Evolutionary conservation across 2,329 filamentous ascomycete genomes (phyloP), one percentile per base, ranked within the genome.

Genomic region (Hypoxylon sp.): DNA sequence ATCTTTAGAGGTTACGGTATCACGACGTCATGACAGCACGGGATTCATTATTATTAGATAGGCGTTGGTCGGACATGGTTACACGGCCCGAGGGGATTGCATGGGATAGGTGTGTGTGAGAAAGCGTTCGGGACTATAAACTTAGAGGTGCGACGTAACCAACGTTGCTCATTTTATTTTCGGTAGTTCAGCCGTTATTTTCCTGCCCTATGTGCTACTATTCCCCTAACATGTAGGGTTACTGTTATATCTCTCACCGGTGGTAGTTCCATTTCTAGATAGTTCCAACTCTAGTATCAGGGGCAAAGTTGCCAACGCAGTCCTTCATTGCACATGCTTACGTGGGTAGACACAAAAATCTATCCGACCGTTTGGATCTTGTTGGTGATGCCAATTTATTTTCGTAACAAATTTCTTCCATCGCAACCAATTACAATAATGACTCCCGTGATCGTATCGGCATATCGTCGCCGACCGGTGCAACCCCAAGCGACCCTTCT

Each of bases 361-460:
- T 51, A 65, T 63, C 59, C 63, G 59, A 60, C 55, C 17, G 59
- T 21, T 60, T 53, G 63, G 63, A 45, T 58, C 45, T 36, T 23
- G 50, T 53, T 46, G 38, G 45, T 28, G 14, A 36, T 48, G 34
- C 34, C 51, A 69, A 68, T 51, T 48, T 62, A 36, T 36, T 56
- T 68, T 45, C 55, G 52, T 43, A 45, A 46, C 45, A 63, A 23
- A 10, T 53, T 49, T 41, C 19, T 13, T 19, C 38, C 17, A 21
- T 3, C 6, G 34, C 19, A 21, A 10, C 45, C 55, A 69, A 66
- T 60, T 7, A 13, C 28, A 45, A 19, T 14, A 32, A 38, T 25
- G 51, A 23, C 13, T n/a, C 25, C 30, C 17, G 59, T 63, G 53
- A 59, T 65, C 32, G 28, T 19, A 55, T 41, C 50, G 25, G 25